Evolutionary conservation across 1,284 basidiomycete species (phyloP).

Genomic region (Pseudozyma tsukubaensis): DNA sequence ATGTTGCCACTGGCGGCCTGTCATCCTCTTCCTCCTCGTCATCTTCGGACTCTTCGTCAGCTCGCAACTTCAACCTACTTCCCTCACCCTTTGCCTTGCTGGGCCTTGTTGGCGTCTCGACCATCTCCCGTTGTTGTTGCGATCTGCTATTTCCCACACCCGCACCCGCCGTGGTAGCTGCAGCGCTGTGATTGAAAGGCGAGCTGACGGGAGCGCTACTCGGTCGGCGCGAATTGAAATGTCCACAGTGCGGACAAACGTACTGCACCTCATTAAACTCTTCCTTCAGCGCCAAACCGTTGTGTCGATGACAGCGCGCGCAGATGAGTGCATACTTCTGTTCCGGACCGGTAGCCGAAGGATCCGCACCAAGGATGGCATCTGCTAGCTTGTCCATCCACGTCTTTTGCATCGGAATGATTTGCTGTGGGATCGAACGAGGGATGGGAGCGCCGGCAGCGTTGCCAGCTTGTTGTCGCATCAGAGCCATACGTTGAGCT

Average conservation of each 20-base stretch:
- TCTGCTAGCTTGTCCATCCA: constrained; percentile 70
- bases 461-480: constrained; percentile 34
- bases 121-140: neutral
- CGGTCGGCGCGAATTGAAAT: constrained; percentile 74
- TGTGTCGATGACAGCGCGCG: constrained; percentile 89
- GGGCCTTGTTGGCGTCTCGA: constrained; percentile 36
- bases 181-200: constrained; percentile 43
- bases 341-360: constrained; percentile 66
- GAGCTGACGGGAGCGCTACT: constrained; percentile 64
- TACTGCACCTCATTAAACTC: constrained; percentile 90
- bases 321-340: constrained; percentile 89
- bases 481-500: constrained; percentile 46
- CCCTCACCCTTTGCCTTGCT: constrained; percentile 11
- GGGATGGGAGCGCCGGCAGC: constrained; percentile 11
- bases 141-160: neutral
- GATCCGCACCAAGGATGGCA: constrained; percentile 69
- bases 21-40: constrained; percentile 29
- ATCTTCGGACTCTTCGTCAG: constrained; percentile 20
- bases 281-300: constrained; percentile 88
- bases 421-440: neutral
- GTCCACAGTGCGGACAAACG: constrained; percentile 79
- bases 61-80: constrained; percentile 31
- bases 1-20: constrained; percentile 20
- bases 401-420: constrained; percentile 27
- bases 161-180: neutral